These are phyloP conservation scores for Chlorella ohadii DNA, from an alignment of 139 green algal species.

Conservation along the genomic window DNA sequence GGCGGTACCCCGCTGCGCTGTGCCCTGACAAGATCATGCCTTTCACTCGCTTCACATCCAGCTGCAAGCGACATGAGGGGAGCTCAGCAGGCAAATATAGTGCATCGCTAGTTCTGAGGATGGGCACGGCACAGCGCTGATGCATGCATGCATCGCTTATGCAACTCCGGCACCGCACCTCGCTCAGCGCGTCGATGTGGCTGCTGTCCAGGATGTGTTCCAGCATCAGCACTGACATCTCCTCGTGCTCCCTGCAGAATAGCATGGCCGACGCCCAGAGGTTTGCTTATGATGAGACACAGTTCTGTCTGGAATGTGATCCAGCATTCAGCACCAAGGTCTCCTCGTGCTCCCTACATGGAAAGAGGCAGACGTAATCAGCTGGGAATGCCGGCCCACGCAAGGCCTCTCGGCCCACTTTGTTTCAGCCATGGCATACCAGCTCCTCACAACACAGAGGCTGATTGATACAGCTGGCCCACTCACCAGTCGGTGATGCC, in stretches of 20 bases:
- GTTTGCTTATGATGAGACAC: too few species aligned
- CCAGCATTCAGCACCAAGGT: too few species aligned
- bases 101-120: too few species aligned
- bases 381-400: too few species aligned
- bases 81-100: too few species aligned
- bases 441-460: not conserved
- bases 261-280: too few species aligned
- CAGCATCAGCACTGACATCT: conserved; percentile 73
- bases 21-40: conserved; percentile 52
- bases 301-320: too few species aligned
- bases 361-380: too few species aligned
- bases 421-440: too few species aligned
- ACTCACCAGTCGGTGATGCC: conserved; percentile 57
- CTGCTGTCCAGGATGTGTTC: conserved; percentile 58
- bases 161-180: not conserved
- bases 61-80: too few species aligned
- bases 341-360: too few species aligned
- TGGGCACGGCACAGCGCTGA: not conserved
- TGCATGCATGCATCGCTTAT: not conserved
- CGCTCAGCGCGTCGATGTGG: conserved; percentile 18
- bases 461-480: not conserved
- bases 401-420: too few species aligned
- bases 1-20: not conserved
- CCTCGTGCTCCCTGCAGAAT: conserved; percentile 76
- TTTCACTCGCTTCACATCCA: conserved; percentile 36